Percentiles rank a stretch among this genome's conserved stretches.
Evolutionary conservation across 1,139 yeast species (phyloP).

Genomic region (Blastobotrys ciferrii): DNA sequence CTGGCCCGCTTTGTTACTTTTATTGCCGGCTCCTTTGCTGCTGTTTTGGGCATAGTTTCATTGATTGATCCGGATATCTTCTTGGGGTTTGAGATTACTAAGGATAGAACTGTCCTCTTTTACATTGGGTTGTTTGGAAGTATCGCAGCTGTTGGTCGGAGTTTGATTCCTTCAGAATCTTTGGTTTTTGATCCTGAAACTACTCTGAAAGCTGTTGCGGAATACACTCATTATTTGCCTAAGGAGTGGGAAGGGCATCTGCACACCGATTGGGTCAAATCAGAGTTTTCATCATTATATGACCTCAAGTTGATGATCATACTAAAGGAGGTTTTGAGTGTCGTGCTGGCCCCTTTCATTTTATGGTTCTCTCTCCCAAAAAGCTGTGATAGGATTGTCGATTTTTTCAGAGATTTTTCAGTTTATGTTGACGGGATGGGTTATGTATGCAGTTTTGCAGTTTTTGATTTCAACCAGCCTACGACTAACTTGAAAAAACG

Average conservation of each 20-base stretch:
- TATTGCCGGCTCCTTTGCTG: constrained; percentile 83
- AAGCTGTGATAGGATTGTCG: constrained; percentile 71
- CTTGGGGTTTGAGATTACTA: constrained; percentile 82
- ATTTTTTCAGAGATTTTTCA: constrained; percentile 84
- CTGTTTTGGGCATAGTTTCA: constrained; percentile 79
- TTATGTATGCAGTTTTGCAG: constrained; percentile 89
- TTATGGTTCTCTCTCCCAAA: constrained; percentile 79
- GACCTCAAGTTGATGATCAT: constrained; percentile 72
- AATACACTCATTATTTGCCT: constrained; percentile 88
- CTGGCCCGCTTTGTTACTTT: constrained; percentile 67
- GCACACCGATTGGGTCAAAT: constrained; percentile 77
- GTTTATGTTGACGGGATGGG: constrained; percentile 94
- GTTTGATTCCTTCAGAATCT: constrained; percentile 59
- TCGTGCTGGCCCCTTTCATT: constrained; percentile 81
- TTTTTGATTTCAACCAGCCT: constrained; percentile 66
- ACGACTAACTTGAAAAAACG: constrained; percentile 38
- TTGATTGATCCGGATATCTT: constrained; percentile 90
- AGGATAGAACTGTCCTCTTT: constrained; percentile 76
- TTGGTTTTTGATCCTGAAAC: constrained; percentile 88
- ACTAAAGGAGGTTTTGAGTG: constrained; percentile 73
- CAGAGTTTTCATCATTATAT: constrained; percentile 76
- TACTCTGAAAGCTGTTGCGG: constrained; percentile 70
- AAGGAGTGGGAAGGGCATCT: constrained; percentile 78
- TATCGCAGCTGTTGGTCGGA: constrained; percentile 68
- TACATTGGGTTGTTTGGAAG: constrained; percentile 87